Percentiles rank a stretch among this genome's conserved stretches.
phyloP scores from a whole-genome alignment of 495 filamentous ascomycete species.

The Penicillium desertorum region DNA sequence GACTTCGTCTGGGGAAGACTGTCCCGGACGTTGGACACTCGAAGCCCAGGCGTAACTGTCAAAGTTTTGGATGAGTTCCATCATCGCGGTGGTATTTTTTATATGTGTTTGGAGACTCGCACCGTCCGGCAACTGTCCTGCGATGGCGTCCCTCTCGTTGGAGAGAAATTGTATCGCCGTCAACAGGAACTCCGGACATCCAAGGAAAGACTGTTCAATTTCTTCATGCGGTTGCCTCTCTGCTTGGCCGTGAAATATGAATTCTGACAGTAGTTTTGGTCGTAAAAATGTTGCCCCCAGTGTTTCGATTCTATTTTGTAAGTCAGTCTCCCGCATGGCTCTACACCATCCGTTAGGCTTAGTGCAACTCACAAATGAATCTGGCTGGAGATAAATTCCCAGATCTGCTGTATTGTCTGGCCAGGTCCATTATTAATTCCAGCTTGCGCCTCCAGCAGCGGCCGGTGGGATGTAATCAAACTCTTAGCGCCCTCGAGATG shows the following conservation, averaged over 20 bases:
- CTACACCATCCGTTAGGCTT: background rate
- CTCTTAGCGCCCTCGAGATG: constrained; percentile 51
- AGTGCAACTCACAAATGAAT: constrained; percentile 26
- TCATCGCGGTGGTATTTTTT: constrained; percentile 18
- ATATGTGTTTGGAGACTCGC: constrained; percentile 8
- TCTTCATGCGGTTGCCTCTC: constrained; percentile 24
- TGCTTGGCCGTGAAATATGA: constrained; percentile 15
- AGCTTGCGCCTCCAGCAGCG: constrained; percentile 18
- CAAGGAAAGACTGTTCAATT: constrained; percentile 42
- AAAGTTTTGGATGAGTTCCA: constrained; percentile 30
- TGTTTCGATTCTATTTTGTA: constrained; percentile 36
- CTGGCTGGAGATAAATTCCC: constrained; percentile 31
- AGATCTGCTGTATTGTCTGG: constrained; percentile 31
- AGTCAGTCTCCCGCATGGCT: constrained; percentile 5
- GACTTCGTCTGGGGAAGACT: constrained; percentile 25
- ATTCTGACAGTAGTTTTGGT: constrained; percentile 37
- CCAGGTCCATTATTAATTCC: constrained; percentile 19
- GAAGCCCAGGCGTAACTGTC: constrained; percentile 39
- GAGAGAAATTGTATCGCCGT: constrained; percentile 37
- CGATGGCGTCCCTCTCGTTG: constrained; percentile 33
- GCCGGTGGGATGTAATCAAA: constrained; percentile 35
- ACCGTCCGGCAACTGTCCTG: constrained; percentile 7
- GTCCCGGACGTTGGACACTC: constrained; percentile 31
- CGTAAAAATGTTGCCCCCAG: constrained; percentile 46
- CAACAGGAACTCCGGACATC: constrained; percentile 42